Evolutionary conservation across 345 rosid genomes (phyloP), one percentile per base, ranked within the genome.

Genomic region (Gossypium stocksii): DNA sequence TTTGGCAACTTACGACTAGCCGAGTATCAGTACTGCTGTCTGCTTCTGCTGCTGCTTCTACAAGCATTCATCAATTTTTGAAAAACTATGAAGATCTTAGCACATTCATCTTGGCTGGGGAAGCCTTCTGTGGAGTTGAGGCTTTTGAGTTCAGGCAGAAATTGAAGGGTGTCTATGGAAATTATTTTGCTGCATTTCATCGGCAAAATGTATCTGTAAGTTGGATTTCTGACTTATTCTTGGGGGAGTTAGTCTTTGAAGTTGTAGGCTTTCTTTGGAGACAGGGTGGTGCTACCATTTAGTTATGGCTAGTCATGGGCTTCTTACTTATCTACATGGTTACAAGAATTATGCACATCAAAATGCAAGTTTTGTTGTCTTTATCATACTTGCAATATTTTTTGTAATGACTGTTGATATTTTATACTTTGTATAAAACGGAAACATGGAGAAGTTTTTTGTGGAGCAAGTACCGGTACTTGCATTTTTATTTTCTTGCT

Each of bases 1-100:
- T 96, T 77, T 96, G 99, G 99, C 98, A 93, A 74, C 98, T 96
- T 76, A 93, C 88, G 38, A 90, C 99, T 70, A 96, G 97, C 84
- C 88, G 98, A 66, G 79, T 91, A 61, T 91, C 94, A 66, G 99
- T 93, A 57, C 83, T 96, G 85, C 96, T 96, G 80, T 96, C 97
- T 80, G 88, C 97, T 74, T 83, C 91, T 71, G 89, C 90, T 76
- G 89, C 80, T 82, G 81, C 88, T 78, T 90, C 98, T 45, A 90
- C 87, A 61, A 96, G 99, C 87, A 91, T 91, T 80, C 98, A 93
- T 79, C 98, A 96, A 80, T 96, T 91, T 84, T 87, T 96, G 82
- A 93, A 90, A 83, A 90, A 85, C 76, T 91, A 93, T 73, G 98
- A 96, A 80, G 99, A 93, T 79, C 81, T 96, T 77, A 90, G 75